phyloP scores from a whole-genome alignment of 352 stramenopile species.

The Phytopythium vexans region DNA sequence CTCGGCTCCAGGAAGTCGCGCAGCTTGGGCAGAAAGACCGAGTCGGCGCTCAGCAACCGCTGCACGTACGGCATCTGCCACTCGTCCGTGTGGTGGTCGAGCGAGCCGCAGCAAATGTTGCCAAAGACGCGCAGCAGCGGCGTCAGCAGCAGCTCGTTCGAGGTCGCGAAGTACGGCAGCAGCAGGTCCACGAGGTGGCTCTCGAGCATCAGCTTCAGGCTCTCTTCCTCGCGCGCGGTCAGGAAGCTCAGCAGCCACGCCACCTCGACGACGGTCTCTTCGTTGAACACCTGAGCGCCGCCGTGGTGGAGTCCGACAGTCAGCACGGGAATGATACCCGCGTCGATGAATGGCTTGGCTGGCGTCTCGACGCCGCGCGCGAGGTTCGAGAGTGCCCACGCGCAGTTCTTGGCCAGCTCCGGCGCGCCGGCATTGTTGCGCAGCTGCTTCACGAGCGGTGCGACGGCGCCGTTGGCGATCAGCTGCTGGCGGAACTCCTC shows the following conservation, averaged over 20 bases:
- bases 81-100: conserved; percentile 68
- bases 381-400: conserved; percentile 83
- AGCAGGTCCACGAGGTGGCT: conserved; percentile 47
- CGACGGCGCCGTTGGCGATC: conserved; percentile 55
- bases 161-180: conserved; percentile 55
- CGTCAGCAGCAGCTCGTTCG: conserved; percentile 62
- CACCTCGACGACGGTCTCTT: conserved; percentile 69
- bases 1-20: conserved; percentile 46
- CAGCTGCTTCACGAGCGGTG: conserved; percentile 50
- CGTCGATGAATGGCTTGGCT: conserved; percentile 73
- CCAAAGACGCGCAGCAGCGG: conserved; percentile 74
- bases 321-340: conserved; percentile 53
- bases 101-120: conserved; percentile 72
- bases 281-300: conserved; percentile 28
- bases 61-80: conserved; percentile 68
- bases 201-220: conserved; percentile 64
- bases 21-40: conserved; percentile 57
- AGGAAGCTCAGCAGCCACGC: conserved; percentile 87
- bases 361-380: conserved; percentile 73
- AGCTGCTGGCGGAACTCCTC: conserved; percentile 83
- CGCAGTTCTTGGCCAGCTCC: conserved; percentile 48
- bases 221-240: conserved; percentile 73
- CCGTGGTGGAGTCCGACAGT: conserved; percentile 31
- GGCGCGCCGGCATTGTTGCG: conserved; percentile 14
- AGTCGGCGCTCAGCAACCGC: conserved; percentile 38